These are phyloP conservation scores for Elsinoe arachidis DNA, from an alignment of 2,329 filamentous ascomycete species.

Conservation along the genomic window DNA sequence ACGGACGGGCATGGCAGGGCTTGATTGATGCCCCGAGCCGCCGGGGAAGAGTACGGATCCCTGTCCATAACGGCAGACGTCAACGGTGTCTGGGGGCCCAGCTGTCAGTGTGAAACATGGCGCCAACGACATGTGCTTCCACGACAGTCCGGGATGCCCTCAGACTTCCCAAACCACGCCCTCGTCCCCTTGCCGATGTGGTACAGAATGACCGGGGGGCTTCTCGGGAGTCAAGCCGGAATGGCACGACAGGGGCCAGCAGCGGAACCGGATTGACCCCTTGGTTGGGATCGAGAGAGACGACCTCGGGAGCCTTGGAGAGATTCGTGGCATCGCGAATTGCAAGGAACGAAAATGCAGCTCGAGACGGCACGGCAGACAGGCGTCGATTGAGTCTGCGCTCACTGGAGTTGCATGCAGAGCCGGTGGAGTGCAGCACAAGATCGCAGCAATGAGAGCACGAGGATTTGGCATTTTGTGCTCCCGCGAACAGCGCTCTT, in stretches of 20 bases:
- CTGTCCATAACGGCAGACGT: background rate
- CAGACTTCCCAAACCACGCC: no score
- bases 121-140: background rate
- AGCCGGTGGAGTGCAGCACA: conserved; percentile 4
- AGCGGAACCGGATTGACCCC: background rate
- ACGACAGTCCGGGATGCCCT: background rate
- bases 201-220: background rate
- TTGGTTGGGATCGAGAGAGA: background rate
- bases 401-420: background rate
- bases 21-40: background rate
- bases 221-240: background rate
- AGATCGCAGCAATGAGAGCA: conserved; percentile 9
- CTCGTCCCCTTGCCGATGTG: background rate
- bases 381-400: background rate
- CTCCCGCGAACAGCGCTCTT: background rate
- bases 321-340: background rate
- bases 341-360: background rate
- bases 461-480: background rate
- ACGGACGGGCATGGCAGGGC: background rate
- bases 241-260: background rate
- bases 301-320: no score
- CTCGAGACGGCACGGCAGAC: background rate
- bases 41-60: conserved; percentile 2
- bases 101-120: conserved; percentile 8
- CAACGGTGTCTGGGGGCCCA: background rate